These are phyloP conservation scores for Phytopythium cucurbitacearum DNA, from an alignment of 352 stramenopile species.

Conservation along the genomic window DNA sequence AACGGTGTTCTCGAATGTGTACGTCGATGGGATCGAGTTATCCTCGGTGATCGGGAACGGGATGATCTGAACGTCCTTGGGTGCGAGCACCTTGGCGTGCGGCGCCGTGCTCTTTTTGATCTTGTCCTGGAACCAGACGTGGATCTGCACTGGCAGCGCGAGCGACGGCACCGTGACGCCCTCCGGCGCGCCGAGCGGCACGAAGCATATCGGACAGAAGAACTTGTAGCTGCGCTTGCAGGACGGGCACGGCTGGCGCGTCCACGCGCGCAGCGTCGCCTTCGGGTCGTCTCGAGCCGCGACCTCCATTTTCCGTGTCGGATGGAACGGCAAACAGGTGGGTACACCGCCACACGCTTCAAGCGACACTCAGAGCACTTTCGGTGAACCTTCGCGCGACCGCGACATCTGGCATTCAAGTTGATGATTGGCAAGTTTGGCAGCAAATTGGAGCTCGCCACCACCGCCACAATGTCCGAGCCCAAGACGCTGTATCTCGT, in stretches of 20 bases:
- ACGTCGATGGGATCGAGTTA: constrained; percentile 18
- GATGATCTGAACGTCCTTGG: constrained; percentile 68
- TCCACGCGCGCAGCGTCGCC: constrained; percentile 27
- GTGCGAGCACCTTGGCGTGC: constrained; percentile 78
- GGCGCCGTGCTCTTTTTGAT: constrained; percentile 86
- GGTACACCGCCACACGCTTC: not conserved
- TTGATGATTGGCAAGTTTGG: too few species aligned
- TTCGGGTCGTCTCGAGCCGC: not conserved
- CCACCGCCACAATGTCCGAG: too few species aligned
- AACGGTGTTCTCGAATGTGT: constrained; percentile 55
- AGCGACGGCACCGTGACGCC: constrained; percentile 46
- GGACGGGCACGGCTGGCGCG: constrained; percentile 44
- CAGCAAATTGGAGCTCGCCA: too few species aligned
- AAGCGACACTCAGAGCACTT: not conserved
- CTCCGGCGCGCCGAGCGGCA: constrained; percentile 53
- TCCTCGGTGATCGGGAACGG: constrained; percentile 33
- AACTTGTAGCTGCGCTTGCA: constrained; percentile 87
- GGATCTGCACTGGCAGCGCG: constrained; percentile 63
- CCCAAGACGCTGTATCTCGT: constrained; percentile 83
- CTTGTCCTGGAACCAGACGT: constrained; percentile 88
- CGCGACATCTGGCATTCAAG: not conserved
- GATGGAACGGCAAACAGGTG: constrained; percentile 1
- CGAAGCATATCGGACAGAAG: constrained; percentile 74
- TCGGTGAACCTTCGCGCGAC: constrained; percentile 4
- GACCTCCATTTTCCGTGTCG: constrained; percentile 1